These are phyloP conservation scores for Eucalyptus sideroxylon DNA, from an alignment of 345 rosid species.

Conservation along the genomic window DNA sequence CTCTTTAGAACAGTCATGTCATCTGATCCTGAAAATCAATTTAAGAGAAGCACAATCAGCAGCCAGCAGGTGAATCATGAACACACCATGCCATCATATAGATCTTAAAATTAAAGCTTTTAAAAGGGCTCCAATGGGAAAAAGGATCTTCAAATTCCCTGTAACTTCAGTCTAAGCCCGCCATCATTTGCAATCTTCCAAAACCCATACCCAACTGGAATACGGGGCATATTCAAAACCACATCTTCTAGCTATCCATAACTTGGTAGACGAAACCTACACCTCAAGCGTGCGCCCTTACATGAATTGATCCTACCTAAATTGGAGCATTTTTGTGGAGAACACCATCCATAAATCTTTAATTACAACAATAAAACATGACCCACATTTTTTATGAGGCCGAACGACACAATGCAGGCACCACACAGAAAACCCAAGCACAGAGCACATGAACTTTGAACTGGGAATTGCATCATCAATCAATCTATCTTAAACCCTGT, in stretches of 20 bases:
- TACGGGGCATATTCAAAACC: background rate
- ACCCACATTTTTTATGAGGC: background rate
- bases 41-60: background rate
- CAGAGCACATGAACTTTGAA: background rate
- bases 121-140: background rate
- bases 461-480: background rate
- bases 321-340: background rate
- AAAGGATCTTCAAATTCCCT: background rate
- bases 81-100: background rate
- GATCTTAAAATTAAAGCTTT: background rate
- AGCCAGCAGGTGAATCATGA: background rate
- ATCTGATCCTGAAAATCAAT: background rate
- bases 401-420: background rate
- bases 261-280: background rate
- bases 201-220: background rate
- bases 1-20: constrained; percentile 62
- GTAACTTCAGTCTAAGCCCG: background rate
- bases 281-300: background rate
- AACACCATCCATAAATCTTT: background rate
- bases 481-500: background rate
- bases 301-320: background rate
- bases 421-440: background rate
- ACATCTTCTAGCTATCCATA: background rate
- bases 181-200: background rate
- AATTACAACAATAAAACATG: background rate